Base-by-base conservation (phyloP, 2,329 filamentous ascomycete species). In the Hypoxylon rubiginosum region DNA sequence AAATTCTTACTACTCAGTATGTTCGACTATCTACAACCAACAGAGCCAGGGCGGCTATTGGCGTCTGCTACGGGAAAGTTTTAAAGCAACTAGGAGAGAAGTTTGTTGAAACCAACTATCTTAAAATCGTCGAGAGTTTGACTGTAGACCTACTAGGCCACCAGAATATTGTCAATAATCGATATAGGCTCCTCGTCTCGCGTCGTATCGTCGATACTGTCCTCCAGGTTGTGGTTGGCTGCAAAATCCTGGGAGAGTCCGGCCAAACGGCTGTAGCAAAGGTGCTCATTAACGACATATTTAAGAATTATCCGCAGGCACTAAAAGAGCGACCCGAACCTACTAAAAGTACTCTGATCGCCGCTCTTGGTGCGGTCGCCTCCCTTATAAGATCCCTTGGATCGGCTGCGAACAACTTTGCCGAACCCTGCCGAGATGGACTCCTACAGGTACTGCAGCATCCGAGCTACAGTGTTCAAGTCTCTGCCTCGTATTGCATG, bases 241-340 rank as follows among this genome's bases (percentile, higher is more conserved):
- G 87, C 62, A 89, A 90, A 70, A 91, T 97, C 72, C 84, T 99
- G 1, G 94, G 94, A 11, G 95, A 99, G 78, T 93, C 92, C 13
- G 94, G 94, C 7, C 95, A 97, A 75, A 84, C 95, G 64, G 90
- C 91, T 71, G 94, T 93, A 28, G 92, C 93, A 6, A 93, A 90
- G 73, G 88, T 89, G 66, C 81, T 99, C 57, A 88, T 97, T 75
- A 97, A 97, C 76, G 90, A 93, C 62, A 85, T 97, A 49, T 84
- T 99, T 52, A 98, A 97, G 77, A 96, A 98, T 77, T 98, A 97
- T 72, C 95, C 96, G 0, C 93, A 97, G 77, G 91, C 91, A 4
- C 81, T 97, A 51, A 92, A 94, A 72, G 95, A 98, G 77, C 88
- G 92, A 43, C 88, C 91, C 1, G 95, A 98, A 77, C 96, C 96